phyloP scores from a whole-genome alignment of 768 basidiomycete species.

The Suillus hirtellus region DNA sequence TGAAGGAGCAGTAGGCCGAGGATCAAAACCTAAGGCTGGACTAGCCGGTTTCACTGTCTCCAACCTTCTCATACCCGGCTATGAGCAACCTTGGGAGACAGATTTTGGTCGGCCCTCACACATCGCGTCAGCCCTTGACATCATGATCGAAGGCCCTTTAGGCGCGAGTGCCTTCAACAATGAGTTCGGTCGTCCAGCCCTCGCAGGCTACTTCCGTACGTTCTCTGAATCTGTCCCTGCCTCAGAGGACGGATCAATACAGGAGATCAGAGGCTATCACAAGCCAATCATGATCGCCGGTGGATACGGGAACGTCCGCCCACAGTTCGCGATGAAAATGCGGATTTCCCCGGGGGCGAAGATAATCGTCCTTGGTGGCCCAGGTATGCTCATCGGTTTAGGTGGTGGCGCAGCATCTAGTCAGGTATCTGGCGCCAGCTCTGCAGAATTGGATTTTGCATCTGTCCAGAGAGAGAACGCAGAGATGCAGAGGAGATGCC shows the following conservation, averaged over 20 bases:
- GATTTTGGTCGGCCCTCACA: conserved; percentile 89
- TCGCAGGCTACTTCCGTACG: conserved; percentile 94
- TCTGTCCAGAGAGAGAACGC: conserved; percentile 98
- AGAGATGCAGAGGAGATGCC: conserved; percentile 96
- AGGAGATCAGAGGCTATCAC: conserved; percentile 91
- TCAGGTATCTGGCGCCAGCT: conserved; percentile 86
- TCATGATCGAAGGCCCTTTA: conserved; percentile 96
- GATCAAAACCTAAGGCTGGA: conserved; percentile 96
- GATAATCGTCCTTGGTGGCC: conserved; percentile 91
- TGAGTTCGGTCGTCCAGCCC: conserved; percentile 93
- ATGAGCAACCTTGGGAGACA: conserved; percentile 92
- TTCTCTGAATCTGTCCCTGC: conserved; percentile 78
- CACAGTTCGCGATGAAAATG: conserved; percentile 77
- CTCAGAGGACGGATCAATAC: conserved; percentile 43
- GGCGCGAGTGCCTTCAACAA: conserved; percentile 98
- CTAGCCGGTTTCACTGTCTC: conserved; percentile 91
- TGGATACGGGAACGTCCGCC: conserved; percentile 91
- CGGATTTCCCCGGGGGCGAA: conserved; percentile 79
- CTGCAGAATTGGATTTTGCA: conserved; percentile 94
- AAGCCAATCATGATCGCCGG: conserved; percentile 99
- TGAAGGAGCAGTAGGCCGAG: conserved; percentile 93
- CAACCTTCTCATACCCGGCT: conserved; percentile 90
- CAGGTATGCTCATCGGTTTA: conserved; percentile 93
- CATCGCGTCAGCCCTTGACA: conserved; percentile 91
- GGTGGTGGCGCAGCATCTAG: conserved; percentile 97